phyloP scores from a whole-genome alignment of 2,329 filamentous ascomycete species.

The Aspergillus ibericus region DNA sequence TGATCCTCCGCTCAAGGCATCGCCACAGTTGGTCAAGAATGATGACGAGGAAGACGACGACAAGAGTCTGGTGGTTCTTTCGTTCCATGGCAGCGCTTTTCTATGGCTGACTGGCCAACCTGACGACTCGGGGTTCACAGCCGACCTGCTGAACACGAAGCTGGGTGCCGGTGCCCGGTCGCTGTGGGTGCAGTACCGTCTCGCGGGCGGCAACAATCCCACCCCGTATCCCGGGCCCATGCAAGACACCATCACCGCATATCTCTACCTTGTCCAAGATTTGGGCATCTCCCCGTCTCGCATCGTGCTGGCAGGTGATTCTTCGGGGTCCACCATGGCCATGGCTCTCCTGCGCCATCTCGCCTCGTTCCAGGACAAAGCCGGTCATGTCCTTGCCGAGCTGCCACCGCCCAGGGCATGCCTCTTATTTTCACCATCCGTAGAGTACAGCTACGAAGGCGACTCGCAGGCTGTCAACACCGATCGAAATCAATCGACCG shows the following conservation, averaged over 20 bases:
- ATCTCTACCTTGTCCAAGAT: conserved; percentile 20
- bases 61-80: background rate
- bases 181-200: conserved; percentile 2
- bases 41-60: background rate
- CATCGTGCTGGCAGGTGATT: conserved; percentile 24
- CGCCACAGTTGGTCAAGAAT: background rate
- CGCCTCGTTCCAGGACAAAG: background rate
- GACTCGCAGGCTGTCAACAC: background rate
- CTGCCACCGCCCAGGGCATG: conserved; percentile 3
- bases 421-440: conserved; percentile 4
- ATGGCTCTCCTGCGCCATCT: conserved; percentile 24
- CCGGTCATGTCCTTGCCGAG: background rate
- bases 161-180: background rate
- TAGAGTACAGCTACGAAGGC: background rate
- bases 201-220: background rate
- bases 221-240: conserved; percentile 21
- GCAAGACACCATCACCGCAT: conserved; percentile 26
- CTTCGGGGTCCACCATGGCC: conserved; percentile 21
- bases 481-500: conserved; percentile 14
- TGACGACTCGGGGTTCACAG: background rate
- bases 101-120: conserved; percentile 1
- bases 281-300: conserved; percentile 21
- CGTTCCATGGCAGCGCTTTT: background rate
- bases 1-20: background rate
- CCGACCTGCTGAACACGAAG: background rate